Evolutionary conservation across 371 early-diverging fungal genomes (phyloP).

Genomic region (Rhizopus stolonifer): DNA sequence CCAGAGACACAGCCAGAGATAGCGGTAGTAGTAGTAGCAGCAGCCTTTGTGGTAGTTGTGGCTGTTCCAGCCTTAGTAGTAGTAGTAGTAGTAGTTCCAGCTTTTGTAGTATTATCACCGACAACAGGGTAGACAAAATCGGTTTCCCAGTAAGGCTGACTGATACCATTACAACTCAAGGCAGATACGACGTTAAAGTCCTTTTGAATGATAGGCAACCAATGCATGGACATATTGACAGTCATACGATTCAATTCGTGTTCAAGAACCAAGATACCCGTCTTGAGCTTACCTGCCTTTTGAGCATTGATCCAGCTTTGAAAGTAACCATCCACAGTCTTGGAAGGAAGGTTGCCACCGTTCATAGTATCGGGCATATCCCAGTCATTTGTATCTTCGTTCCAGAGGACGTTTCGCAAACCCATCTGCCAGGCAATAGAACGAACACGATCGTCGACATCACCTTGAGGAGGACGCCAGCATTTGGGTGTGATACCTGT

Average conservation of each 20-base stretch:
- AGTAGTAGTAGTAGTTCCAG: not conserved
- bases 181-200: constrained; percentile 45
- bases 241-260: constrained; percentile 52
- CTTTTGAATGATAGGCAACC: constrained; percentile 43
- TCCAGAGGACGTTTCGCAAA: constrained; percentile 45
- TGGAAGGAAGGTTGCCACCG: constrained; percentile 29
- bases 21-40: not conserved
- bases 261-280: constrained; percentile 49
- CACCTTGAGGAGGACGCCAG: constrained; percentile 56
- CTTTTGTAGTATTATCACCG: not conserved
- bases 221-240: constrained; percentile 46
- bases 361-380: constrained; percentile 10
- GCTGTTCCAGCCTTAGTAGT: not conserved
- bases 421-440: constrained; percentile 54
- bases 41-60: not conserved
- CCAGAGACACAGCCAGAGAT: not conserved
- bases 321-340: constrained; percentile 36
- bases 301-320: constrained; percentile 38
- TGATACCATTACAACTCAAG: constrained; percentile 46
- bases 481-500: constrained; percentile 56
- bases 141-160: constrained; percentile 49
- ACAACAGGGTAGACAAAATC: constrained; percentile 38
- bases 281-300: constrained; percentile 28
- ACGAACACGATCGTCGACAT: constrained; percentile 54
- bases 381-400: constrained; percentile 36